phyloP scores from a whole-genome alignment of 73 alveolate species.

The Stentor coeruleus region DNA sequence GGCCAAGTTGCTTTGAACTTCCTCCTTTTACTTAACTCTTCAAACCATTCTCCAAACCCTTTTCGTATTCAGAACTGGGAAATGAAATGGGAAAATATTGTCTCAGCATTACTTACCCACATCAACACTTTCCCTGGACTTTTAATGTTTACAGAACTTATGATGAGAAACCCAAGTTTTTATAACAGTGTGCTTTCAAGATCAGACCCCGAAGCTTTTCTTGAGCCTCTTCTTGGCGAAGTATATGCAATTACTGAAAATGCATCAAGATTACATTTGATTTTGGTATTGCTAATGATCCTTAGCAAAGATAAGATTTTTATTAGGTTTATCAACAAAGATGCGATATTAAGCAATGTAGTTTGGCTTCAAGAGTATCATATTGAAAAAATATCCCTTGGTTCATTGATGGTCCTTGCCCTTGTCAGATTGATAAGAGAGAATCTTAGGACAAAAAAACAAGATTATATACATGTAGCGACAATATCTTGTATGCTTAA shows the following conservation, averaged over 20 bases:
- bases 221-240: slow-evolving; percentile 15
- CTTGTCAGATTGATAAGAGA: background rate
- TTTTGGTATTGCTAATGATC: background rate
- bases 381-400: background rate
- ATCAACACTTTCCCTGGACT: background rate
- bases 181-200: background rate
- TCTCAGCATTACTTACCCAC: background rate
- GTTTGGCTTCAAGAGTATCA: slow-evolving; percentile 19
- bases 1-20: background rate
- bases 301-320: background rate
- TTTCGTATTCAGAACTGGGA: slow-evolving; percentile 5
- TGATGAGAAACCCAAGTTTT: background rate
- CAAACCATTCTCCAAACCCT: background rate
- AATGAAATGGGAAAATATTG: background rate
- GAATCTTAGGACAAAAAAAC: background rate
- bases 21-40: background rate
- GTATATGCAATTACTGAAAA: background rate
- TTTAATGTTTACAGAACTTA: background rate
- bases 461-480: background rate
- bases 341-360: background rate
- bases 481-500: background rate
- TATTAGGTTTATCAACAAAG: slow-evolving; percentile 6
- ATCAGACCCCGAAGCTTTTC: slow-evolving; percentile 14
- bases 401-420: background rate
- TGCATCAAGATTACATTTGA: background rate